Base-by-base conservation (phyloP, 805 yeast species). In the Tetrapisispora arboricola region DNA sequence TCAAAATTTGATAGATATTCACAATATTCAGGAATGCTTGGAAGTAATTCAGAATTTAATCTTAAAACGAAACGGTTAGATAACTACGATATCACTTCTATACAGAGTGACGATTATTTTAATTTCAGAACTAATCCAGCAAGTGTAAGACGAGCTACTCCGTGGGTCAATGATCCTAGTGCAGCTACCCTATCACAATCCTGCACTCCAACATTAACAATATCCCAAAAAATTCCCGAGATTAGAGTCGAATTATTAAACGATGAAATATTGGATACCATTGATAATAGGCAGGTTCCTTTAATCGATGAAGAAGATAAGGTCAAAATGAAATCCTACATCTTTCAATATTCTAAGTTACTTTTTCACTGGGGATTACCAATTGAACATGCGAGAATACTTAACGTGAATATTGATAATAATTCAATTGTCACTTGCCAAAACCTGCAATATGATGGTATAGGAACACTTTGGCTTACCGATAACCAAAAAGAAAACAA, bases 341-440 rank as follows among this genome's bases (percentile, higher is more conserved):
- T 95, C 30, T 69, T 72, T 17, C 80, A 78, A 49, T 88, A 90
- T 58, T 87, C 96, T 0, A 73, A 80, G 16, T 70, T 88, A 54
- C 65, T 88, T 12, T 84, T 74, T 52, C 60, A 72, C 26, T 90
- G 96, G 96, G 94, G 92, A 0, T 66, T 87, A 16, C 83, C 87
- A 0, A 71, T 83, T n/a, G 76, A 80, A 47, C 63, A 95, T 32
- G 76, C 84, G 22, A 88, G 88, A 52, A 73, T 88, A 10, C 58
- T 85, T 42, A 86, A 88, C 16, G 25, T 24, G 7, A 26, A 32
- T 2, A 22, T 16, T n/a, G 28, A 19, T 12, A 32, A 25, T 16
- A 19, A 32, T 19, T 8, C 18, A 6, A 24, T 25, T 18, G 10
- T 11, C 1, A 16, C 13, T 15, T 25, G 20, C 9, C 15, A 18